phyloP scores from a whole-genome alignment of 2,329 filamentous ascomycete species.

The Talaromyces sp. region DNA sequence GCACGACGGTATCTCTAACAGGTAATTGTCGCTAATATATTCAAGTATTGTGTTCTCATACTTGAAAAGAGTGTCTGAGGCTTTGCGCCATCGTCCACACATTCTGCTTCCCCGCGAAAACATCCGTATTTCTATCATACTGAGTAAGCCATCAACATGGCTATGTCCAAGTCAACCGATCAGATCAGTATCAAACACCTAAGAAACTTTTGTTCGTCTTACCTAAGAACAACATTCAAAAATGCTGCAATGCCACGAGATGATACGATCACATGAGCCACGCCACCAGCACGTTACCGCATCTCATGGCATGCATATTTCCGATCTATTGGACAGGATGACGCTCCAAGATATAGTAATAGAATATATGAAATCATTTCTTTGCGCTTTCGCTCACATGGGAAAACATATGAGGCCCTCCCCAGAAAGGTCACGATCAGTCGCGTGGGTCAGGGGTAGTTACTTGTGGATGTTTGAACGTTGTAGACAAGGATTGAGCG shows the following conservation, averaged over 20 bases:
- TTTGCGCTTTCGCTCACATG: background rate
- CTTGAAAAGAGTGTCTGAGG: background rate
- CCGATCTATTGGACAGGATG: background rate
- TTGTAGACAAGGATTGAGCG: background rate
- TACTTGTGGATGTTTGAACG: background rate
- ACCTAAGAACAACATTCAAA: background rate
- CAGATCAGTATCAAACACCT: background rate
- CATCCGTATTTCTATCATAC: background rate
- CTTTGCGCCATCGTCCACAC: background rate
- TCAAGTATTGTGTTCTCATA: background rate
- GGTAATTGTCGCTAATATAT: background rate
- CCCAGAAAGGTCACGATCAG: background rate
- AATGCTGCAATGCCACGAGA: background rate
- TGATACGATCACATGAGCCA: slow-evolving; percentile 3
- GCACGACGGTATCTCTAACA: too few species aligned
- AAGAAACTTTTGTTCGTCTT: background rate
- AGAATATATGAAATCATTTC: background rate
- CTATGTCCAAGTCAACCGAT: background rate
- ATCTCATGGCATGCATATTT: background rate
- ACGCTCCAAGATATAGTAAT: background rate
- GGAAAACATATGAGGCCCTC: background rate
- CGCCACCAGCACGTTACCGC: background rate
- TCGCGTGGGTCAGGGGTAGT: background rate
- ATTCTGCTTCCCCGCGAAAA: background rate
- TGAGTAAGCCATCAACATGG: background rate